These are phyloP conservation scores for Eucalyptus cladocalyx DNA, from an alignment of 345 rosid species.

Conservation along the genomic window DNA sequence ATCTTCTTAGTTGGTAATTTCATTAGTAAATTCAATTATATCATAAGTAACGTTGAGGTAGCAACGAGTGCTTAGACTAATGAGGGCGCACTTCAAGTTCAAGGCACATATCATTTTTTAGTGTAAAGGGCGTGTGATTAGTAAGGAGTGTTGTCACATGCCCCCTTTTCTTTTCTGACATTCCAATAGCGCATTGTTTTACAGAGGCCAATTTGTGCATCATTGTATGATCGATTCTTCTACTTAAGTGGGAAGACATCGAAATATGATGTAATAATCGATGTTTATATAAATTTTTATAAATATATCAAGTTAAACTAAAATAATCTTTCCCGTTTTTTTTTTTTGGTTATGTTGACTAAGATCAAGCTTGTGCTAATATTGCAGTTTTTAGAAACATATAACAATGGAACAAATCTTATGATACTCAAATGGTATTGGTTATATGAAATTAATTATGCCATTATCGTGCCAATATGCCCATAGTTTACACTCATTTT, in stretches of 20 bases:
- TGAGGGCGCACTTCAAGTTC: neutral
- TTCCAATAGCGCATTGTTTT: too few relatives aligned
- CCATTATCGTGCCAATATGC: neutral
- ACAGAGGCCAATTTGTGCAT: neutral
- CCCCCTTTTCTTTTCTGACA: accelerated
- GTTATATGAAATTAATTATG: neutral
- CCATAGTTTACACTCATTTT: neutral
- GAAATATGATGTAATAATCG: neutral
- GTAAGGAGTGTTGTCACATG: neutral
- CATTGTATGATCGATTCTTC: neutral
- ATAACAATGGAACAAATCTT: too few relatives aligned
- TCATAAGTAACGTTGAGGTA: neutral
- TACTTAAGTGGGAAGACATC: neutral
- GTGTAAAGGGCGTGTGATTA: neutral
- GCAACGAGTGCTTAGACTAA: neutral
- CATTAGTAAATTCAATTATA: neutral
- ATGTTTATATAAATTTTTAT: accelerated
- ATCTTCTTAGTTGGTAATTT: neutral
- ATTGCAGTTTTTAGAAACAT: neutral
- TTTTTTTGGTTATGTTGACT: neutral
- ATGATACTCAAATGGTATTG: neutral
- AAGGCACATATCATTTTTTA: neutral
- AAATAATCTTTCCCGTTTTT: neutral
- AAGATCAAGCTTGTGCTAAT: neutral
- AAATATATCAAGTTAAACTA: neutral